Conservation (phyloP, 352 stramenopile species). For the Phytophthora gonapodyides region DNA sequence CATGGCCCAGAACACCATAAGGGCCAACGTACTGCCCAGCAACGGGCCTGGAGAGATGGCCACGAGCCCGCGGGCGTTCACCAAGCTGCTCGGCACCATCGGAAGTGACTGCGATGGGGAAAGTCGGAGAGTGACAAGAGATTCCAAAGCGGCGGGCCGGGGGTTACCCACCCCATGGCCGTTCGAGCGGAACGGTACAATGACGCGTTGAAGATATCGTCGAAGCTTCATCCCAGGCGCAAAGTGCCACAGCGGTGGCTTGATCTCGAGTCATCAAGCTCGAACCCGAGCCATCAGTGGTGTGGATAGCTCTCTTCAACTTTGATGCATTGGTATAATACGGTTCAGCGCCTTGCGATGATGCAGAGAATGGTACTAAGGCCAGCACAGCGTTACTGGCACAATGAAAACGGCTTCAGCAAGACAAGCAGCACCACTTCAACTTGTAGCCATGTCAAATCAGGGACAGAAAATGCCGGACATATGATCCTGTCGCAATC, state of each 20-base stretch:
- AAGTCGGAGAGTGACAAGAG: constrained; percentile 11
- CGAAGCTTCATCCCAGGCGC: constrained; percentile 3
- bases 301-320: no score
- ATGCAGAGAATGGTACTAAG: neutral
- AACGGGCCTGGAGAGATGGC: constrained; percentile 26
- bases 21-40: constrained; percentile 28
- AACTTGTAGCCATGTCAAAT: no score
- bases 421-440: neutral
- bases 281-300: no score
- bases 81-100: constrained; percentile 22
- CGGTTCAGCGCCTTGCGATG: neutral
- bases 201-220: neutral
- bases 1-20: constrained; percentile 28
- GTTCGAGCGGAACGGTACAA: constrained; percentile 12
- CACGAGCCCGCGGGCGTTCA: constrained; percentile 8
- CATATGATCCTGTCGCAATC: neutral
- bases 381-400: no score
- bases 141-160: neutral
- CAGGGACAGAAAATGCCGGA: no score
- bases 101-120: neutral
- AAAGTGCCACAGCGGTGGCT: constrained; percentile 6
- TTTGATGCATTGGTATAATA: no score
- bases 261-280: neutral
- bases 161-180: constrained; percentile 15
- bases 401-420: no score